Evolutionary conservation across 2,329 filamentous ascomycete genomes (phyloP), one percentile per base, ranked within the genome.

Genomic region (Pyrenophora graminea): DNA sequence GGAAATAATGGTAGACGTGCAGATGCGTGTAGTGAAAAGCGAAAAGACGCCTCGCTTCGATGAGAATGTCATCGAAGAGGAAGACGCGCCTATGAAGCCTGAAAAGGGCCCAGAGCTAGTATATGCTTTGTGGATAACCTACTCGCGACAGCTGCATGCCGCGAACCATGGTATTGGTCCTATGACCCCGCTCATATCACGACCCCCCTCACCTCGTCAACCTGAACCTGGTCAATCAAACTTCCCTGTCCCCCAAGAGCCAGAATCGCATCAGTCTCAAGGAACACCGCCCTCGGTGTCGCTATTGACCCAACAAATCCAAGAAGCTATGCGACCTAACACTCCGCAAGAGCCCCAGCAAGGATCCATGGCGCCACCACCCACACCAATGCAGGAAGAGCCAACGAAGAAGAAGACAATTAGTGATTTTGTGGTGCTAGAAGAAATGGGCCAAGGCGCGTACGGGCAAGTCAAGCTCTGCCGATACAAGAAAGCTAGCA

Each of bases 381-480:
- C 60, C 12, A 41, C 54, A 36, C 43, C 55, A 12, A 48, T 55
- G 8, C 57, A 55, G 3, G 61, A 64, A 15, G 65, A 67, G 23
- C 58, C 66, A 12, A 45, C 56, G 2, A 54, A 60, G 45, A 97
- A 95, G 76, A 94, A 94, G 74, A 86, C 84, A 0, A 97, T 99
- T 58, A 81, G 88, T 45, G 91, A 97, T 70, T 99, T 96, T 71
- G 82, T 87, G 36, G 93, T 99, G 53, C 79, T 99, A 10, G 94
- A 99, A 74, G 94, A 99, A 54, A 97, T 99, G 93, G 94, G 94
- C 4, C 91, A 97, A 75, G 94, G 94, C 34, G 94, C 94, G 1
- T 99, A 99, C 70, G 94, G 94, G 2, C 93, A 99, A 74, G 94
- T 99, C 51, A 99, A 99, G 73, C 82, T 99, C 40, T 93, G 90